Base-by-base conservation (phyloP, 2,329 filamentous ascomycete species). In the Sporothrix inflata region DNA sequence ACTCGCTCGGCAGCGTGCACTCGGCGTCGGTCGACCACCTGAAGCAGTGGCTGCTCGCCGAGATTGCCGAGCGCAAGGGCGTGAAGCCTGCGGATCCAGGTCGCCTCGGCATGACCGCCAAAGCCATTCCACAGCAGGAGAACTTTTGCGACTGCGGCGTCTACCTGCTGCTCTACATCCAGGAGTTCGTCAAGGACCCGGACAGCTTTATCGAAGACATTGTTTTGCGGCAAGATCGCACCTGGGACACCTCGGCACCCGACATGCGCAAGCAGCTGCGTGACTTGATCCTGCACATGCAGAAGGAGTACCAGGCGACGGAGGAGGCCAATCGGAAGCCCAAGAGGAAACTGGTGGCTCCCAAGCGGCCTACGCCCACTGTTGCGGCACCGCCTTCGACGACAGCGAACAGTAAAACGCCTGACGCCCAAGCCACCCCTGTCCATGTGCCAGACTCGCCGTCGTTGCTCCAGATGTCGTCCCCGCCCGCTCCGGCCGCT, bases 141-240 rank as follows among this genome's bases (percentile, higher is more conserved):
- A 98, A 99, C 78, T 92, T 87, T 76, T 94, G 89, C 74, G 96
- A 99, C 79, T 99, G 96, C 77, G 96, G 96, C 9, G 83, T 98
- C 0, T 99, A 92, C 76, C 83, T 98, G 3, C 83, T 98, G 4
- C 92, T 91, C 2, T 99, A 98, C 77, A 85, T 97, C 70, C 88
- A 94, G 75, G 90, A 92, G 75, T 97, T 99, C 75, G 86, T 97
- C 19, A 85, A 89, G 69, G 83, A 93, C 73, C 95, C 95, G 0
- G 89, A 93, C 74, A 80, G 79, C 0, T 96, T 97, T 75, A 85
- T 92, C 19, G 82, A 82, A 24, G 90, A 88, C 73, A 82, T 97
- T 21, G 83, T 97, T 5, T 86, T 84, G 34, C 88, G 86, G 53
- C 86, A 92, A 75, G 68, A 77, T 4, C 79, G 83, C 1, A 76